Evolutionary conservation across 129 eudicot species (phyloP), one percentile per base, ranked within the genome.

Genomic region (Erigeron canadensis): DNA sequence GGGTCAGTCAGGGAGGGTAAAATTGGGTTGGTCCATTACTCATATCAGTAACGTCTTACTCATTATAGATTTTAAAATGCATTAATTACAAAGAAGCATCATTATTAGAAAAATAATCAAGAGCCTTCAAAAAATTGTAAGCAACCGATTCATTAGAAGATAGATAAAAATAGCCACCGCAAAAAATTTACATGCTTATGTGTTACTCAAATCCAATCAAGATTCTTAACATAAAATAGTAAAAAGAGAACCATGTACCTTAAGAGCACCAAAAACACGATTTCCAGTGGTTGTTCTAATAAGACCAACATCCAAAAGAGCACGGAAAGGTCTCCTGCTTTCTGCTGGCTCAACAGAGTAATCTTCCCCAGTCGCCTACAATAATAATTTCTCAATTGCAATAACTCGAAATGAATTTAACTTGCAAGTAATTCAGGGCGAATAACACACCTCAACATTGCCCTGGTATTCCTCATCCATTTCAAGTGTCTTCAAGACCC

Each of bases 301-400:
- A 74, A 86, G 90, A 43, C 87, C 90, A 60, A 86, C 87, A 74
- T 86, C 90, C 10, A 86, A 40, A 45, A 86, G 87, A 73, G 90
- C 90, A 71, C 90, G 79, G 69, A 86, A 86, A 1, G 87, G 90
- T 60, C 90, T 86, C 77, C 90, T 82, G 72, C 78, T 82, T 13
- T 76, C 87, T 69, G 81, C 79, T 3, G 85, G 90, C 51, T 85
- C 90, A 73, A 86, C 86, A 13, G 82, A 80, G 82, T 39, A 86
- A 66, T 82, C 84, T 41, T 86, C 86, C 4, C 85, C 87, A 60
- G 82, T 75, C 28, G 86, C 89, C 89, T 85, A 62, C 13, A 80
- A 9, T 37, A 6, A 42, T 37, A 34, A 73, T 45, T 4, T 19
- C 39, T 41, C 66, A 54, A 9, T 21, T 42, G 10, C 53, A 15